These are phyloP conservation scores for Didymella segeticola DNA, from an alignment of 2,329 filamentous ascomycete genomes.

Conservation along the genomic window DNA sequence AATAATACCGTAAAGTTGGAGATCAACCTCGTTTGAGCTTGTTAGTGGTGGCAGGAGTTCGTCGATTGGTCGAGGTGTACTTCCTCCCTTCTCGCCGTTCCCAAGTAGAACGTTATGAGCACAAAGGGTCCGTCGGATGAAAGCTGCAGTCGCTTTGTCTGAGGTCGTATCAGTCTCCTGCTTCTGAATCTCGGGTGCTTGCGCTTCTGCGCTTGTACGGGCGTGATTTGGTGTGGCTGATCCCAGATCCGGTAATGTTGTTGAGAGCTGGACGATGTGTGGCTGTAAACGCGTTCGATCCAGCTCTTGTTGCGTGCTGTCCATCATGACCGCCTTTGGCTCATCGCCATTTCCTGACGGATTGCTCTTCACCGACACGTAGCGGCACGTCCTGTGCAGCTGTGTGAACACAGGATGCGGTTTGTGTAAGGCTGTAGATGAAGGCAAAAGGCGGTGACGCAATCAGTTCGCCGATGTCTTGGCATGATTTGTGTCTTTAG, in stretches of 20 bases:
- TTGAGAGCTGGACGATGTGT: conserved; percentile 27
- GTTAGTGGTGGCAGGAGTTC: conserved; percentile 88
- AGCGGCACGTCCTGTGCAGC: conserved; percentile 16
- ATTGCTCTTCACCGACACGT: conserved; percentile 11
- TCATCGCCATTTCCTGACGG: conserved; percentile 23
- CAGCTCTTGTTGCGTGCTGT: conserved; percentile 31
- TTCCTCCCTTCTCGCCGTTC: conserved; percentile 60
- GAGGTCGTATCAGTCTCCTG: conserved; percentile 59
- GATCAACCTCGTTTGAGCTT: conserved; percentile 90
- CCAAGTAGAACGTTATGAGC: conserved; percentile 63
- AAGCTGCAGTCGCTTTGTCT: conserved; percentile 77
- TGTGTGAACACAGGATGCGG: conserved; percentile 17
- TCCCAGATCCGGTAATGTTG: conserved; percentile 11
- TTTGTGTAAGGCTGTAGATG: conserved; percentile 10
- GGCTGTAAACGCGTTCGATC: conserved; percentile 31
- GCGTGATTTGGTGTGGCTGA: conserved; percentile 18
- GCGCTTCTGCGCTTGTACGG: conserved; percentile 26
- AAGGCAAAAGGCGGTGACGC: conserved; percentile 26
- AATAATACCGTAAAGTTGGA: conserved; percentile 91
- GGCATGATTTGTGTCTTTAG: conserved; percentile 11
- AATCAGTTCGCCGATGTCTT: conserved; percentile 28
- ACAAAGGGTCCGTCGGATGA: conserved; percentile 85
- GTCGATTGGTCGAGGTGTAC: conserved; percentile 72
- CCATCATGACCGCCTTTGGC: conserved; percentile 33
- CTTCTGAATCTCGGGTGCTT: conserved; percentile 29